Conservation (phyloP, 139 green algal genomes). For the Coelastrella sp. region DNA sequence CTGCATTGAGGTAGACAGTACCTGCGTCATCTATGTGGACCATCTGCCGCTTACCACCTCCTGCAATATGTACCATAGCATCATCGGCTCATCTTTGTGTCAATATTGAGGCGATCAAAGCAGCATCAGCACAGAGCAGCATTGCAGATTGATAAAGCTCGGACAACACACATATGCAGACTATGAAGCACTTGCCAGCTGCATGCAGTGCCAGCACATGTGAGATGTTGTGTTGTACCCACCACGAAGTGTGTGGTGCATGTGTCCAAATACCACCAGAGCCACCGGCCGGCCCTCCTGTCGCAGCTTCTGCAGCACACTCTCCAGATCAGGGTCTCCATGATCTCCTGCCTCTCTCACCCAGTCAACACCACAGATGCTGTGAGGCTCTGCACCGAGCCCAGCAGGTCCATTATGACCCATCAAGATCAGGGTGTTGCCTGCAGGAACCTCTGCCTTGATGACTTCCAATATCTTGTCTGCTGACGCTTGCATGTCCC, state of each 20-base stretch:
- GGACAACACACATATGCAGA: no score
- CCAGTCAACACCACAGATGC: conserved; percentile 67
- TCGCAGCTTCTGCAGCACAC: conserved; percentile 53
- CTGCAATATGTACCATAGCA: no score
- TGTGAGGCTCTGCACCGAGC: conserved; percentile 55
- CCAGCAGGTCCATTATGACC: conserved; percentile 79
- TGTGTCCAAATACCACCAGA: conserved; percentile 79
- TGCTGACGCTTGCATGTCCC: conserved; percentile 55
- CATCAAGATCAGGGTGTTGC: conserved; percentile 62
- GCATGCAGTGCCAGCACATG: no score
- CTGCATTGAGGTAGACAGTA: conserved; percentile 74
- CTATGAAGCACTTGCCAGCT: no score
- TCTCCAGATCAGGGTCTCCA: conserved; percentile 70
- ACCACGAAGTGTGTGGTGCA: conserved; percentile 73
- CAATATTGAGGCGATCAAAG: no score
- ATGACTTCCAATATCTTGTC: not conserved
- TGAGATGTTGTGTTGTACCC: not conserved
- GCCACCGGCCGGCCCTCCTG: conserved; percentile 44
- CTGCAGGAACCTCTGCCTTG: not conserved
- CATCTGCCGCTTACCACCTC: conserved; percentile 63
- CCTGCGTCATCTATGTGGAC: conserved; percentile 62
- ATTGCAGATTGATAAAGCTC: no score
- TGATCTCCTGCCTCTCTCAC: conserved; percentile 58
- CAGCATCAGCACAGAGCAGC: no score
- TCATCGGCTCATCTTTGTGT: no score